A percentile compares a stretch with the other conserved stretches of the same genome.
phyloP scores from a whole-genome alignment of 768 basidiomycete species.

The Asterophora lycoperdoides region DNA sequence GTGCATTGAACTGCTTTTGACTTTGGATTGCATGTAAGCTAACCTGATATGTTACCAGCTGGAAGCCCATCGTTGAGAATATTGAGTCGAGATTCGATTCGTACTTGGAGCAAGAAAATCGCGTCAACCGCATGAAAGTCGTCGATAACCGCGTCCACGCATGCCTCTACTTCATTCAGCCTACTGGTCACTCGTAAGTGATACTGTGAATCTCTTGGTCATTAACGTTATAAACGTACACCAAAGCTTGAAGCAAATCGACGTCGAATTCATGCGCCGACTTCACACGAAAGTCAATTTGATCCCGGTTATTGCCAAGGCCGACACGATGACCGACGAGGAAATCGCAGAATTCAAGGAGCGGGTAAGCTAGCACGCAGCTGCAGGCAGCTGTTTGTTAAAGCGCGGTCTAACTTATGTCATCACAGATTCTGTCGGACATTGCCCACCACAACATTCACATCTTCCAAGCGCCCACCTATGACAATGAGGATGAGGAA shows the following conservation, averaged over 20 bases:
- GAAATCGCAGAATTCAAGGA: slow-evolving; percentile 92
- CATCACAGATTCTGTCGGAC: slow-evolving; percentile 76
- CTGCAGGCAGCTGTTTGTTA: slow-evolving; percentile 1
- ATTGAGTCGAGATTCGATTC: slow-evolving; percentile 98
- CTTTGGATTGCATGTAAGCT: slow-evolving; percentile 12
- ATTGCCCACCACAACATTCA: slow-evolving; percentile 94
- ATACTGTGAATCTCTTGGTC: slow-evolving; percentile 1
- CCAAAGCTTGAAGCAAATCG: slow-evolving; percentile 88
- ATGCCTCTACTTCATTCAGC: slow-evolving; percentile 98
- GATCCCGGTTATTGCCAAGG: slow-evolving; percentile 97
- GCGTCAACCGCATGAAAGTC: slow-evolving; percentile 91
- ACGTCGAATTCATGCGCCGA: slow-evolving; percentile 98
- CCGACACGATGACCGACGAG: slow-evolving; percentile 96
- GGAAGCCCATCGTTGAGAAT: slow-evolving; percentile 98
- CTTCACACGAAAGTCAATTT: slow-evolving; percentile 97
- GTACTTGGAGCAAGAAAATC: slow-evolving; percentile 97
- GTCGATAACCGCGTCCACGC: slow-evolving; percentile 98
- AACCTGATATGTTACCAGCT: slow-evolving; percentile 46
- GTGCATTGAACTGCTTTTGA: slow-evolving; percentile 21
- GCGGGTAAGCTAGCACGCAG: slow-evolving; percentile 48
- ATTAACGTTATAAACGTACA: slow-evolving; percentile 4
- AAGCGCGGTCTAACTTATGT: neutral
- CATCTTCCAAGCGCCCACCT: slow-evolving; percentile 96
- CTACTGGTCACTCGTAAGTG: slow-evolving; percentile 94
- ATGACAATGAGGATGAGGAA: slow-evolving; percentile 99